Evolutionary conservation across 2,329 filamentous ascomycete genomes (phyloP), one percentile per base, ranked within the genome.

Genomic region (Pseudogymnoascus sp.): DNA sequence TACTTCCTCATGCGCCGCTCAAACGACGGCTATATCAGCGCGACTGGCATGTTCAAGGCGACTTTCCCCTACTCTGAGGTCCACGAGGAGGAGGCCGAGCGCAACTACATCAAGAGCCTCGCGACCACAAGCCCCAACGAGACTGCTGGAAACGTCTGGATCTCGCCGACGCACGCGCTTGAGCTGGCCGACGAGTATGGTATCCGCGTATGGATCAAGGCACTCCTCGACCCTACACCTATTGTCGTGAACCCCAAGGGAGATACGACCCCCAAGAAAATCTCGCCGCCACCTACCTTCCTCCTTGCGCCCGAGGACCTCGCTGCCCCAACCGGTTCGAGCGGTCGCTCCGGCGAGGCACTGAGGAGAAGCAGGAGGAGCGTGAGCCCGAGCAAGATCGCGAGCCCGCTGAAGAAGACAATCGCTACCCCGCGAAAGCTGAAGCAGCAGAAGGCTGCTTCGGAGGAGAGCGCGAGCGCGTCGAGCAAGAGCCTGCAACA

Each of bases 1-100:
- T 99, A 99, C 78, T 99, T 97, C 76, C 79, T 99, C 70, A 99
- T 99, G 90, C 88, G 91, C 76, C 88, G 90, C 70, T 93, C 90
- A 76, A 85, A 85, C 73, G 91, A 96, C 73, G 91, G 91, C 66
- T 95, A 85, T 75, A 85, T 96, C 64, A 93, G 89, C 67, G 90
- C 90, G 9, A 95, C 90, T 4, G 91, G 91, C 76, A 93, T 96
- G 90, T 96, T 93, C 82, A 95, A 95, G 78, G 91, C 90, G 36
- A 89, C 89, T 1, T 96, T 93, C 72, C 90, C 90, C 6, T 92
- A 89, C 76, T 88, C 90, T 46, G 85, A 88, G 66, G 78, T 82
- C 18, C 78, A 82, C 31, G 89, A 95, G 68, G 90, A 95, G 72
- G 85, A 90, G 69, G 77, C 78, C 1, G 90, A 96, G 79, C 88